A percentile compares a stretch with the other conserved stretches of the same genome.
Conservation (phyloP, 768 basidiomycete species). For the Dictyophora rubrovolvata region DNA sequence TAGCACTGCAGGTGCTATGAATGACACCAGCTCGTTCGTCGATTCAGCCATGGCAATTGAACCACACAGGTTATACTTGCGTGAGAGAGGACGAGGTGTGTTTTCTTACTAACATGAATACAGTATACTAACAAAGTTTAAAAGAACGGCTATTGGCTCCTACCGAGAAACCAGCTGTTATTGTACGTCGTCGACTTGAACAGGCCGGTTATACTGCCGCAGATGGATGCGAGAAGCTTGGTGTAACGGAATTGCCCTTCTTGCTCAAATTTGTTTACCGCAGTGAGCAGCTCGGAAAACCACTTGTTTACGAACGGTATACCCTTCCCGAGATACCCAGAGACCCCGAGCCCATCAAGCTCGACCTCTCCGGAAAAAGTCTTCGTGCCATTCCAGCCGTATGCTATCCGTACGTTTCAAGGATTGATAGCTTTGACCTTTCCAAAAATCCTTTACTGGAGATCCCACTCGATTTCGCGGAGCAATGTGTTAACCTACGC, state of each 20-base stretch:
- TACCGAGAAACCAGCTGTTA: constrained; percentile 75
- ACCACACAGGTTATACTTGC: constrained; percentile 61
- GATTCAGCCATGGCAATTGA: constrained; percentile 23
- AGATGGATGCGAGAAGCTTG: constrained; percentile 71
- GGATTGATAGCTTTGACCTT: constrained; percentile 75
- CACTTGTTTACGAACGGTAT: neutral
- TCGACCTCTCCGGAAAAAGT: constrained; percentile 74
- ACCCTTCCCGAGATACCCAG: neutral
- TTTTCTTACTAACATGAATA: constrained; percentile 1
- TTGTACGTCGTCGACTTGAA: constrained; percentile 71
- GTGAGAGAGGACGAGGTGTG: constrained; percentile 67
- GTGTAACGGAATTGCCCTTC: constrained; percentile 71
- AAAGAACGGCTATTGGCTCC: constrained; percentile 75
- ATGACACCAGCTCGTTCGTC: constrained; percentile 18
- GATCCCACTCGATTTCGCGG: constrained; percentile 92
- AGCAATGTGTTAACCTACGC: constrained; percentile 71
- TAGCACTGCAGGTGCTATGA: constrained; percentile 11
- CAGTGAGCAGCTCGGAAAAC: constrained; percentile 53
- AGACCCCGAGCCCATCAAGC: constrained; percentile 11
- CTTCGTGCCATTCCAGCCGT: constrained; percentile 83
- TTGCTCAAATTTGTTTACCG: constrained; percentile 88
- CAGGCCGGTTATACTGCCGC: constrained; percentile 82
- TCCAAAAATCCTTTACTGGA: constrained; percentile 95
- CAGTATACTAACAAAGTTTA: neutral
- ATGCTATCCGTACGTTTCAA: constrained; percentile 74